Evolutionary conservation across 2,329 filamentous ascomycete species (phyloP), one percentile per base, ranked within the genome.

Genomic region (Hypoxylon sp.): DNA sequence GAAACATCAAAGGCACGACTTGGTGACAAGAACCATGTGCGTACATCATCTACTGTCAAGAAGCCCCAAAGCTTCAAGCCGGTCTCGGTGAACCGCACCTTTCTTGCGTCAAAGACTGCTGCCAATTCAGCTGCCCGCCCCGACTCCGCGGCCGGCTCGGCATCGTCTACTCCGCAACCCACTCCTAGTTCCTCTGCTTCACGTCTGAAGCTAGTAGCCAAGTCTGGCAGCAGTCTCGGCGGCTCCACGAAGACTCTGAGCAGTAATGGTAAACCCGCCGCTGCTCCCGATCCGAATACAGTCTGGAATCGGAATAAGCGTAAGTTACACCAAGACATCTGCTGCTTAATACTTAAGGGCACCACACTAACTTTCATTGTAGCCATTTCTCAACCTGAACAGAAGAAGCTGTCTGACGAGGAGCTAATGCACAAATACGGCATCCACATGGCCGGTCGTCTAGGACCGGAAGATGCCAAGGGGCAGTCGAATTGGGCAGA

Each of bases 271-370:
- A 89, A 90, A 68, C 74, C 85, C 32, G 83, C 85, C 16, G 75
- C 85, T 65, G 88, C 88, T 25, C 91, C 92, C 12, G 91, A 94
- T 77, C 85, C 87, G 29, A 91, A 83, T 77, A 90, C 86, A 56
- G 92, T 96, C 41, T 96, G 93, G 93, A 96, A 96, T 81, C 94
- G 94, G 80, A 96, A 96, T 77, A 86, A 90, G 82, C 91, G 92
- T 91, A 86, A 77, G 90, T 68, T 25, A 27, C 50, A 27, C 8
- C 37, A 47, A 19, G 4, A 56, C 47, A 41, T 14, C 27, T 56
- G 11, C n/a, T 55, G 2, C 8, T 43, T 25, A 32, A 52, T 50
- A 54, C 67, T 60, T 70, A n/a, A 51, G 11, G 47, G n/a, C n/a
- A 63, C 48, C 34, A 64, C 23, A 65, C 75, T 78, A 73, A 77